Evolutionary conservation across 2,329 filamentous ascomycete species (phyloP), one percentile per base, ranked within the genome.

Genomic region (Fusarium zealandicum): DNA sequence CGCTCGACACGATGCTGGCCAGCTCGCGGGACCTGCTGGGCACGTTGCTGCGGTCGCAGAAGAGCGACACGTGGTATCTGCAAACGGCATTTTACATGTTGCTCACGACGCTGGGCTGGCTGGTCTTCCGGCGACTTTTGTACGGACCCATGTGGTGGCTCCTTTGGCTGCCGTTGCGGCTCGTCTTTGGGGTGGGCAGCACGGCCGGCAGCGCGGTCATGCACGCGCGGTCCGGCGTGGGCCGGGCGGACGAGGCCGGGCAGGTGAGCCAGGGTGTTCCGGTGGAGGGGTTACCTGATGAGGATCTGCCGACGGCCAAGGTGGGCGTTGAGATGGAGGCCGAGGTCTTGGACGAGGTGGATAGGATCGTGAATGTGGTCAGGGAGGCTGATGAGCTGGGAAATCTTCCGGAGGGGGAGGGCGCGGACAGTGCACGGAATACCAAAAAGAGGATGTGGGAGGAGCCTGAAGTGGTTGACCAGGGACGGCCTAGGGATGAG

Each of bases 1-100:
- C 86, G 42, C 83, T 98, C 5, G 91, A 93, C 66, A 84, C 84
- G 11, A 82, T 97, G 69, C 81, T 99, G 31, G 80, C 84, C 3
- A 89, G 84, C 51, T 93, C 90, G 38, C 83, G 85, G 61, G 87
- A 87, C 49, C 79, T 99, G 14, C 83, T 97, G 7, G 85, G 86
- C 6, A 91, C 90, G 14, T 79, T 99, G 38, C 77, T 98, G 39
- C 85, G 86, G 57, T 95, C 90, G 60, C 92, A 96, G 71, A 99
- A 99, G 80, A 95, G 89, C 62, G 95, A 99, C 71, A 97, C 93
- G 3, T 99, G 95, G 95, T 99, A 99, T 72, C 83, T 99, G 28
- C 90, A 95, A 75, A 96, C 90, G 31, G 86, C 93, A 2, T 87
- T 98, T 63, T 96, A 93, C 71, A 81, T 97, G 65, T 82, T 98